Base-by-base conservation (phyloP, 192 early-diverging fungal genomes). In the Thoreauomyces humboldtii region DNA sequence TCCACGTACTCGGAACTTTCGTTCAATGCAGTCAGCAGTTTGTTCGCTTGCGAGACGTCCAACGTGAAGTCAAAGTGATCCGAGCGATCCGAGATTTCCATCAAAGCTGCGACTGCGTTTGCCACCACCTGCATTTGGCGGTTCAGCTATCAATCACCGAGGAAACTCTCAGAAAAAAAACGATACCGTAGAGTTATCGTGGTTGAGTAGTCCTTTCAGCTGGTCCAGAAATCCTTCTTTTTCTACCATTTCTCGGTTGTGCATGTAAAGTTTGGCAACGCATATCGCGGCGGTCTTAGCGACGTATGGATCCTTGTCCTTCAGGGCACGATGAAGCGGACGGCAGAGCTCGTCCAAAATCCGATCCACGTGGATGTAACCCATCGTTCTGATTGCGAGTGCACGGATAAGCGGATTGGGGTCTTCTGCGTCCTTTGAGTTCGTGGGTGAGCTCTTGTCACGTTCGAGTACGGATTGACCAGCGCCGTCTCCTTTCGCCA, bases 311-410 rank as follows among this genome's bases (percentile, higher is more conserved):
- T 97, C 95, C 54, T 84, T 75, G 72, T 98, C 97, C 32, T 79
- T 72, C 59, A 95, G 77, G 57, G 85, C 88, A 37, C 85, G 87
- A 32, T 88, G 84, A 59, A 99, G 78, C 12, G 95, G 94, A 61
- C 91, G 91, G 63, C 87, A 78, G 63, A 99, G 78, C 31, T 86
- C 85, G 46, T 92, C 86, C 27, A 94, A 79, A 44, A 97, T 91
- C 53, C 91, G 90, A 29, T 98, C 93, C 0, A 94, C 92, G 55
- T 91, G 88, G 62, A 99, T 88, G 69, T 96, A 97, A 2, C 94
- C 90, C 94, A 99, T 96, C 11, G 94, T 99, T 42, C 97, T 83
- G 52, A 99, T 95, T 11, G 97, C 92, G 60, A 96, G 78, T 14
- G 94, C 95, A 36, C 97, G 80, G 67, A 98, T 91, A 50, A 99